Evolutionary conservation across 2,329 filamentous ascomycete species (phyloP).

Genomic region (Mycosphaerella sp.): DNA sequence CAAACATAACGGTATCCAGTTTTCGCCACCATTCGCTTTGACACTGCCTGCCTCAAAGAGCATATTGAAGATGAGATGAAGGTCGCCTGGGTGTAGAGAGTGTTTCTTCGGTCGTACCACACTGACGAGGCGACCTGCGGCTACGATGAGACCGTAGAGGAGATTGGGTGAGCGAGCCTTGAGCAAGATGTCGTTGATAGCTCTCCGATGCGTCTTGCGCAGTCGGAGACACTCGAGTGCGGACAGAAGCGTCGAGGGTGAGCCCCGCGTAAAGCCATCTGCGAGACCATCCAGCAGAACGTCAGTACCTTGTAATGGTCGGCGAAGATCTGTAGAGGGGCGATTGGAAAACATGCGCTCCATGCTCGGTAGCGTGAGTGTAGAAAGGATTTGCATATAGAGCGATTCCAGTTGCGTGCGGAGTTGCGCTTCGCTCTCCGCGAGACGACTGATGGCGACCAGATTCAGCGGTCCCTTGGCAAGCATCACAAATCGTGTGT

Average conservation of each 20-base stretch:
- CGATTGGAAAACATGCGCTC: slow-evolving; percentile 81
- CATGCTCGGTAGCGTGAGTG: slow-evolving; percentile 79
- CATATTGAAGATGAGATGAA: slow-evolving; percentile 99
- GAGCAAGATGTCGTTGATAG: slow-evolving; percentile 81
- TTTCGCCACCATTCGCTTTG: slow-evolving; percentile 88
- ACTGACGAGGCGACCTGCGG: slow-evolving; percentile 85
- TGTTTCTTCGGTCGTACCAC: slow-evolving; percentile 92
- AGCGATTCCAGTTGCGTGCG: slow-evolving; percentile 82
- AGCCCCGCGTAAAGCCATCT: slow-evolving; percentile 90
- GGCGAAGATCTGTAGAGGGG: slow-evolving; percentile 87
- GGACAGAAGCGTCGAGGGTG: slow-evolving; percentile 78
- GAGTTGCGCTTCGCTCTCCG: slow-evolving; percentile 87
- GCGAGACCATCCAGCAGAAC: slow-evolving; percentile 83
- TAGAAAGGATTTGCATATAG: slow-evolving; percentile 98
- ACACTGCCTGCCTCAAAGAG: slow-evolving; percentile 91
- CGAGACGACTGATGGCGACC: slow-evolving; percentile 82
- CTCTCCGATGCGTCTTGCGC: slow-evolving; percentile 75
- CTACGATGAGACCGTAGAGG: slow-evolving; percentile 88
- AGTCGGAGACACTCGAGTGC: slow-evolving; percentile 91
- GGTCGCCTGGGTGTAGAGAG: slow-evolving; percentile 87
- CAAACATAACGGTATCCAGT: slow-evolving; percentile 93
- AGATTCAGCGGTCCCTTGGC: slow-evolving; percentile 85
- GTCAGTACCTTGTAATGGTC: slow-evolving; percentile 86
- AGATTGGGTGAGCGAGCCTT: slow-evolving; percentile 70
- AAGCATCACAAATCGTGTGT: slow-evolving; percentile 75